A percentile compares a stretch with the other conserved stretches of the same genome.
Conservation (phyloP, 306 rosid genomes). For the Corylus americana region DNA sequence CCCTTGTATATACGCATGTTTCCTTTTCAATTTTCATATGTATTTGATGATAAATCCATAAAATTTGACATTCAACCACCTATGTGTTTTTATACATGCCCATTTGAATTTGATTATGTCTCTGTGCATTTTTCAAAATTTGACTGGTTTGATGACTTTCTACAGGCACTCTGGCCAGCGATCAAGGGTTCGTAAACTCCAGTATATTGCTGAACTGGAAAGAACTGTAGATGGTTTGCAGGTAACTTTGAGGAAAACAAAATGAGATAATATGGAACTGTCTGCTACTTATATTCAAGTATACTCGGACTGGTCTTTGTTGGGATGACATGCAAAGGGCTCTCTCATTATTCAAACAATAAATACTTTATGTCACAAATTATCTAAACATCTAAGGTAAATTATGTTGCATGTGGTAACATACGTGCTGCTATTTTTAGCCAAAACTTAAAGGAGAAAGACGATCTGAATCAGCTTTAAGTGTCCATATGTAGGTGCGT, state of each 20-base stretch:
- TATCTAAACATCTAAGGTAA: not conserved
- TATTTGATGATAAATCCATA: not conserved
- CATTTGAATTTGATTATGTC: not conserved
- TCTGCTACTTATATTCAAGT: not conserved
- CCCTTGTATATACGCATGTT: not conserved
- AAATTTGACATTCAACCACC: not conserved
- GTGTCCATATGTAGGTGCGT: not conserved
- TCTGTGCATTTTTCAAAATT: not conserved
- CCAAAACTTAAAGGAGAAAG: not conserved
- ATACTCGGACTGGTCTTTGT: not conserved
- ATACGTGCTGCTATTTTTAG: not conserved
- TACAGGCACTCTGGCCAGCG: slow-evolving; percentile 57
- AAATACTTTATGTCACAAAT: not conserved
- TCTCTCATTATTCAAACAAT: not conserved
- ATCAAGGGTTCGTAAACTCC: slow-evolving; percentile 55
- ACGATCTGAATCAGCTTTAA: not conserved
- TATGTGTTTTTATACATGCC: not conserved
- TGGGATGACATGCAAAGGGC: not conserved
- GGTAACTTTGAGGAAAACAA: slow-evolving; percentile 25
- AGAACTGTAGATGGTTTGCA: slow-evolving; percentile 44
- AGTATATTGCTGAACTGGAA: slow-evolving; percentile 50
- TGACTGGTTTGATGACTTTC: not conserved
- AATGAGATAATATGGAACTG: not conserved
- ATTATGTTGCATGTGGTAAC: not conserved
- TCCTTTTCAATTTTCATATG: not conserved